These are phyloP conservation scores for Cenchrus americanus DNA, from an alignment of 176 grass and related monocot genomes.

Conservation along the genomic window DNA sequence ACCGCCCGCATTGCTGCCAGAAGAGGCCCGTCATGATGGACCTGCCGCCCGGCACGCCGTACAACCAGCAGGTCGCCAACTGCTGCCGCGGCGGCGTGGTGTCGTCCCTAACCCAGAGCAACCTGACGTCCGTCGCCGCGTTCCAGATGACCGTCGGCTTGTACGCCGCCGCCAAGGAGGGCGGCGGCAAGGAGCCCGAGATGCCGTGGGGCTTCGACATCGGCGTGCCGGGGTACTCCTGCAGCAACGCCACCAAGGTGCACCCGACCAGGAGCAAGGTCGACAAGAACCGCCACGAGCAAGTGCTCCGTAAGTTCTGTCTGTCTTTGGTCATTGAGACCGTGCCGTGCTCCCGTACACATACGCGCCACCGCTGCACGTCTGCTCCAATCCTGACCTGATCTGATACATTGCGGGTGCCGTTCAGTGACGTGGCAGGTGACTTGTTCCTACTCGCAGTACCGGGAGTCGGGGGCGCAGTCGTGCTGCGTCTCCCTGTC, in stretches of 20 bases:
- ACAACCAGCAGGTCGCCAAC: conserved; percentile 52
- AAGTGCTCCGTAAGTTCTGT: conserved; percentile 48
- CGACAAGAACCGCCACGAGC: conserved; percentile 33
- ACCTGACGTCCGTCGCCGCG: conserved; percentile 5
- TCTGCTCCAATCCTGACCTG: background rate
- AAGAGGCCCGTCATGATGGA: conserved; percentile 52
- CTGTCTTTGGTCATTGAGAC: background rate
- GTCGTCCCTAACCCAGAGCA: conserved; percentile 50
- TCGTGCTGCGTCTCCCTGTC: conserved; percentile 75
- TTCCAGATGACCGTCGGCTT: conserved; percentile 56
- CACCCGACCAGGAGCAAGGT: conserved; percentile 45
- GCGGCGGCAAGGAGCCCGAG: background rate
- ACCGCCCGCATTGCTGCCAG: conserved; percentile 60
- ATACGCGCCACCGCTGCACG: too few relatives aligned
- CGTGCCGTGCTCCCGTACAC: background rate
- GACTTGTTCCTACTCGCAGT: conserved; percentile 76
- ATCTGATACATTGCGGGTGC: background rate
- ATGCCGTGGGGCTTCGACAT: conserved; percentile 61
- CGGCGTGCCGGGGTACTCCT: conserved; percentile 72
- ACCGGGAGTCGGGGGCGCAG: conserved; percentile 50
- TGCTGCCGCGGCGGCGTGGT: conserved; percentile 73
- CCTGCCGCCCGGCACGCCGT: conserved; percentile 48
- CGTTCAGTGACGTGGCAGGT: conserved; percentile 75
- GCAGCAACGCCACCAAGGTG: conserved; percentile 54
- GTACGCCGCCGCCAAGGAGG: background rate